Base-by-base conservation (phyloP, 306 rosid species). In the Ceratonia siliqua region DNA sequence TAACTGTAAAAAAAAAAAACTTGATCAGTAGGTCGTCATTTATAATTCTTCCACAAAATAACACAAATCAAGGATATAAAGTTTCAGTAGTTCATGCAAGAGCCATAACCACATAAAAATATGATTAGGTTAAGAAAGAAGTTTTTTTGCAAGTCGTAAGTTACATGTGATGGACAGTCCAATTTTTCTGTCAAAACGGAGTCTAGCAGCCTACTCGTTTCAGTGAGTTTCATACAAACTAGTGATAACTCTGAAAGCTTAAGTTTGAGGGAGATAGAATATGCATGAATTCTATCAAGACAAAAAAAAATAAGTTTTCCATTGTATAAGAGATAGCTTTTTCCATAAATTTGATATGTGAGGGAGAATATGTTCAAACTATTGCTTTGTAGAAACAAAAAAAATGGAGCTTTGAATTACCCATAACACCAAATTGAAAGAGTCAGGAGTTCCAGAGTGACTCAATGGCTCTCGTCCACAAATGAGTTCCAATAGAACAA, bases 391-490 rank as follows among this genome's bases (percentile, higher is more conserved):
- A 22, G 39, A 61, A 72, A 56, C 5, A 68, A 38, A 32, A 6
- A 30, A 20, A 27, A 6, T 18, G 54, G 71, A 43, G 41, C 14
- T 58, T 2, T 54, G 15, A 9, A 7, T 76, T 87, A 94, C 97
- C 98, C 98, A 94, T 87, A 94, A 79, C 68, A 94, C 98, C 85
- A 94, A 83, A 62, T 94, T 94, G 89, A 91, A 94, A 10, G 98
- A 85, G 73, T 94, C 98, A 30, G 98, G 98, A 64, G 81, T 79
- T 62, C 98, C 98, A 3, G 91, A 81, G 66, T 85, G 98, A 78
- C 79, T 87, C 82, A 94, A 68, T 25, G 98, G 96, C 78, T 94
- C 96, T 84, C 98, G 74, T 59, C 98, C 98, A 78, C 98, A 94
- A 49, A 94, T 94, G 73, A 94, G 96, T 78, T 94, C 98, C 63